These are phyloP conservation scores for Stylosanthes scabra DNA, from an alignment of 331 rosid species.

Conservation along the genomic window DNA sequence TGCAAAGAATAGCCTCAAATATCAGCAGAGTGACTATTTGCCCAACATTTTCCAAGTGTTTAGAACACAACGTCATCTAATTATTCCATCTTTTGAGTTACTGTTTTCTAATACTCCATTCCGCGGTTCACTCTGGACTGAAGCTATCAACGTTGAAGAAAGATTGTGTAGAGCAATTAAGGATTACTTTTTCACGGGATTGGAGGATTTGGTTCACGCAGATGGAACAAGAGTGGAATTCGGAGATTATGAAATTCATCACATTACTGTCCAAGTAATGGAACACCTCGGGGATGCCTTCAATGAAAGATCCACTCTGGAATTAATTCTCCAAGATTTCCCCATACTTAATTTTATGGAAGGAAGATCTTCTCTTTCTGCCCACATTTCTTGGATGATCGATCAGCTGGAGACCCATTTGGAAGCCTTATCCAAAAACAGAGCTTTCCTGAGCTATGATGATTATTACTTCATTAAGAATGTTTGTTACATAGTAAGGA, in stretches of 20 bases:
- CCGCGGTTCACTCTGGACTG: too few relatives aligned
- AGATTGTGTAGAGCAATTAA: not conserved
- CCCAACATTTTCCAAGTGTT: constrained; percentile 43
- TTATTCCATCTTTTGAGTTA: not conserved
- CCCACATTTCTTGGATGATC: constrained; percentile 59
- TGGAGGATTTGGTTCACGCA: not conserved
- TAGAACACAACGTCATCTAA: not conserved
- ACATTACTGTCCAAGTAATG: not conserved
- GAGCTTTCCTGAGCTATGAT: constrained; percentile 55
- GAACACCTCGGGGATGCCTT: constrained; percentile 13
- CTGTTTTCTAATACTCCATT: too few relatives aligned
- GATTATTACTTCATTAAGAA: constrained; percentile 73
- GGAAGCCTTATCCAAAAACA: constrained; percentile 59
- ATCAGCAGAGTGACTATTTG: not conserved
- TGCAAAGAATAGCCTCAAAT: not conserved
- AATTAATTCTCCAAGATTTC: too few relatives aligned
- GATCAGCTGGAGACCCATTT: constrained; percentile 63
- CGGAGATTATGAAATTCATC: too few relatives aligned
- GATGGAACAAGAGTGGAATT: not conserved
- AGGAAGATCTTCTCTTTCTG: constrained; percentile 47
- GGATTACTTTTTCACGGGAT: not conserved
- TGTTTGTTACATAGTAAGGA: constrained; percentile 58
- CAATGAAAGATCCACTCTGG: too few relatives aligned
- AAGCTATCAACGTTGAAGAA: not conserved
- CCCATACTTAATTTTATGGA: too few relatives aligned